phyloP scores from a whole-genome alignment of 2,329 filamentous ascomycete genomes.

The Rosellinia necatrix region DNA sequence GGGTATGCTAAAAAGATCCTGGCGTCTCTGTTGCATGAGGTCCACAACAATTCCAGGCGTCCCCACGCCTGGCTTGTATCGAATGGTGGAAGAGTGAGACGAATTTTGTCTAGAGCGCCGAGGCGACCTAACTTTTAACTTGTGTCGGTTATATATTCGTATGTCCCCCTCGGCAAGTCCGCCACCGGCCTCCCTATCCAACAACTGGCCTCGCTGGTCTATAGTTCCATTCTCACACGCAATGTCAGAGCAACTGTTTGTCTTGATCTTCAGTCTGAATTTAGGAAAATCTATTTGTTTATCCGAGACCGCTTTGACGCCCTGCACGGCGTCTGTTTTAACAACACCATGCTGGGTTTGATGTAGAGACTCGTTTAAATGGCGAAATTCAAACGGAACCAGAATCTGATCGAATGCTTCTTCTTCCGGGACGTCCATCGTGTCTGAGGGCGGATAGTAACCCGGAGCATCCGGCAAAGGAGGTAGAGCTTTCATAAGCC shows the following conservation, averaged over 20 bases:
- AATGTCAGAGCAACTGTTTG: conserved; percentile 25
- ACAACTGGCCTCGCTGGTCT: conserved; percentile 13
- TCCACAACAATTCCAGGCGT: conserved; percentile 24
- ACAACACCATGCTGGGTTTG: not conserved
- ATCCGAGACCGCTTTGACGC: not conserved
- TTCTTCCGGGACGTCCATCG: conserved; percentile 32
- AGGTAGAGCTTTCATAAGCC: conserved; percentile 58
- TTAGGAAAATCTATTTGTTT: conserved; percentile 34
- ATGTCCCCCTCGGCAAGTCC: conserved; percentile 7
- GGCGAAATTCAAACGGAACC: conserved; percentile 34
- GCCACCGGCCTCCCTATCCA: conserved; percentile 18
- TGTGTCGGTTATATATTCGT: conserved; percentile 25
- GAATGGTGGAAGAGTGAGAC: conserved; percentile 32
- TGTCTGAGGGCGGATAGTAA: conserved; percentile 30
- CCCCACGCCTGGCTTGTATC: conserved; percentile 27
- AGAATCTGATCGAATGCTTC: conserved; percentile 38
- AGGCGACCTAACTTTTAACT: conserved; percentile 35
- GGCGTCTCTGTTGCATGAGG: conserved; percentile 29
- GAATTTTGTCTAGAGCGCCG: conserved; percentile 26
- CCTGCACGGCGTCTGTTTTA: not conserved
- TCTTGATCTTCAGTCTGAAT: conserved; percentile 36
- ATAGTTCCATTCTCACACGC: conserved; percentile 22
- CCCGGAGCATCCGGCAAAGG: conserved; percentile 45
- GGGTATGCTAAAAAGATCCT: conserved; percentile 35
- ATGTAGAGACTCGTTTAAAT: not conserved